Evolutionary conservation across 2,329 filamentous ascomycete genomes (phyloP).

Genomic region (Hortaea werneckii): DNA sequence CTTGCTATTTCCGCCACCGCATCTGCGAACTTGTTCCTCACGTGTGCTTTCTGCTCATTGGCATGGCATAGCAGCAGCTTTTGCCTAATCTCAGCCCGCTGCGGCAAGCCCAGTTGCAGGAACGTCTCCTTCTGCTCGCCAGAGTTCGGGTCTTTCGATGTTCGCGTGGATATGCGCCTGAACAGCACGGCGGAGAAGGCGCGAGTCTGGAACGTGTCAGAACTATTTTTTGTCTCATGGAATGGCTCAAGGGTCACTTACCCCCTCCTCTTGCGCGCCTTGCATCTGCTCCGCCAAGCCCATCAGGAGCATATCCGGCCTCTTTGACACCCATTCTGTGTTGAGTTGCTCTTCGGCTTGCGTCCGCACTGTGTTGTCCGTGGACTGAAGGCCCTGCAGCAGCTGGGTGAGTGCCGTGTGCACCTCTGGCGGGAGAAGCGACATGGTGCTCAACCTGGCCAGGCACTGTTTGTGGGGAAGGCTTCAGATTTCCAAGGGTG

Average conservation of each 20-base stretch:
- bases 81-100: constrained; percentile 67
- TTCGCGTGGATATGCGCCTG: constrained; percentile 82
- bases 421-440: constrained; percentile 73
- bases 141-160: constrained; percentile 59
- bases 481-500: background rate
- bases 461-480: constrained; percentile 7
- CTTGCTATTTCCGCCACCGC: constrained; percentile 92
- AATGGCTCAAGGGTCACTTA: constrained; percentile 36
- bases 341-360: constrained; percentile 85
- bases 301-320: constrained; percentile 84
- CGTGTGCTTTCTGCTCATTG: constrained; percentile 59
- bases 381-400: constrained; percentile 75
- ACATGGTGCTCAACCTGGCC: constrained; percentile 31
- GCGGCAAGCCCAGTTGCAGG: constrained; percentile 62
- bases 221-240: background rate
- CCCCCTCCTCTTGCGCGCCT: constrained; percentile 57
- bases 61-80: constrained; percentile 72
- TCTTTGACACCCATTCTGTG: constrained; percentile 73
- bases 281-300: constrained; percentile 87
- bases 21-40: constrained; percentile 93
- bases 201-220: constrained; percentile 52
- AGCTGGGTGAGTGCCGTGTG: constrained; percentile 78
- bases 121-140: constrained; percentile 75
- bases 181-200: constrained; percentile 92
- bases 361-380: constrained; percentile 76